phyloP scores from a whole-genome alignment of 2,329 filamentous ascomycete genomes.

The Aspergillus texensis region DNA sequence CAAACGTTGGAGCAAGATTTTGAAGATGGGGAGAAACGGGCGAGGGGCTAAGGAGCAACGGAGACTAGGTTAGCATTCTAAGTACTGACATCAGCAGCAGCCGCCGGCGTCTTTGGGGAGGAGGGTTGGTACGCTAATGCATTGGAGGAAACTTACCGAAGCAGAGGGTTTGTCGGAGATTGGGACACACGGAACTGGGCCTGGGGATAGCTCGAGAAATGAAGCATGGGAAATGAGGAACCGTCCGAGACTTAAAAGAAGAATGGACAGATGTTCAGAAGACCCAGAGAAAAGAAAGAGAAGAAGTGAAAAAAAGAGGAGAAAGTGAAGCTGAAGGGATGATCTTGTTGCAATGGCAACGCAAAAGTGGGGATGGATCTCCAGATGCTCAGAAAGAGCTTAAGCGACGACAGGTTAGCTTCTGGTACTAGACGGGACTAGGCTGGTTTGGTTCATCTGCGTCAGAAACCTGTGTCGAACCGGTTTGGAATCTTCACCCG shows the following conservation, averaged over 20 bases:
- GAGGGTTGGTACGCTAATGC: constrained; percentile 23
- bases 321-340: constrained; percentile 45
- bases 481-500: constrained; percentile 9
- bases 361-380: constrained; percentile 44
- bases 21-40: constrained; percentile 12
- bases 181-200: constrained; percentile 13
- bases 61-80: constrained; percentile 8
- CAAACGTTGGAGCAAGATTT: constrained; percentile 11
- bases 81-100: constrained; percentile 13
- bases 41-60: constrained; percentile 17
- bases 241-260: constrained; percentile 23
- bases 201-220: constrained; percentile 15
- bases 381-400: constrained; percentile 33
- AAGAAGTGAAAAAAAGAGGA: constrained; percentile 32
- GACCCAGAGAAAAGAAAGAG: constrained; percentile 11
- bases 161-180: constrained; percentile 14
- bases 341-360: constrained; percentile 47
- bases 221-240: constrained; percentile 24
- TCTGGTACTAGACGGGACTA: constrained; percentile 3
- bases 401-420: constrained; percentile 25
- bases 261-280: constrained; percentile 11
- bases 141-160: constrained; percentile 25
- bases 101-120: constrained; percentile 6
- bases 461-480: constrained; percentile 21
- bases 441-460: constrained; percentile 16